These are phyloP conservation scores for Decorospora gaudefroyi DNA, from an alignment of 2,329 filamentous ascomycete species.

Conservation along the genomic window DNA sequence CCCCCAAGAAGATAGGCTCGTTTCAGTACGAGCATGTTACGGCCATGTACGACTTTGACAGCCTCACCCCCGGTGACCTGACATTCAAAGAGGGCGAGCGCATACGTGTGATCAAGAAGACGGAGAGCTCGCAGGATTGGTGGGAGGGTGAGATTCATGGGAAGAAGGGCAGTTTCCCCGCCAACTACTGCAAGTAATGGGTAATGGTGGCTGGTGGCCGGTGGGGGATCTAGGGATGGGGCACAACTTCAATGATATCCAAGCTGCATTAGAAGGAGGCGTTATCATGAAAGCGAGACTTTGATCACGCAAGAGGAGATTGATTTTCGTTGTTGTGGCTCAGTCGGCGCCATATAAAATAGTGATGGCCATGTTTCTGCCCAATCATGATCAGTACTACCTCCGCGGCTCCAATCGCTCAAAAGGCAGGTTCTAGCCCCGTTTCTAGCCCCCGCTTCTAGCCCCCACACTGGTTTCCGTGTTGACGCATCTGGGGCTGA, in stretches of 20 bases:
- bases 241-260: conserved; percentile 20
- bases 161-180: conserved; percentile 72
- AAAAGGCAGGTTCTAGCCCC: conserved; percentile 1
- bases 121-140: conserved; percentile 81
- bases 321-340: too few species aligned
- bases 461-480: conserved; percentile 11
- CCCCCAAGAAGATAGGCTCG: conserved; percentile 61
- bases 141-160: conserved; percentile 80
- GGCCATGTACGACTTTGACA: conserved; percentile 75
- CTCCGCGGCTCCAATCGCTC: background rate
- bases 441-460: conserved; percentile 6
- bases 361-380: background rate
- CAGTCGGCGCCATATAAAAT: too few species aligned
- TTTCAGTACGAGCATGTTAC: conserved; percentile 64
- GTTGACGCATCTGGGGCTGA: too few species aligned
- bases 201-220: background rate
- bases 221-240: background rate
- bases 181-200: conserved; percentile 72
- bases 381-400: too few species aligned
- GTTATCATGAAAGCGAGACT: conserved; percentile 7
- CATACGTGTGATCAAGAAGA: conserved; percentile 78
- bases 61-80: conserved; percentile 71
- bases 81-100: conserved; percentile 76
- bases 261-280: conserved; percentile 32
- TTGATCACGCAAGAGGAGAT: background rate